phyloP scores from a whole-genome alignment of 305 asterid genomes.

The Solanum hybrid region DNA sequence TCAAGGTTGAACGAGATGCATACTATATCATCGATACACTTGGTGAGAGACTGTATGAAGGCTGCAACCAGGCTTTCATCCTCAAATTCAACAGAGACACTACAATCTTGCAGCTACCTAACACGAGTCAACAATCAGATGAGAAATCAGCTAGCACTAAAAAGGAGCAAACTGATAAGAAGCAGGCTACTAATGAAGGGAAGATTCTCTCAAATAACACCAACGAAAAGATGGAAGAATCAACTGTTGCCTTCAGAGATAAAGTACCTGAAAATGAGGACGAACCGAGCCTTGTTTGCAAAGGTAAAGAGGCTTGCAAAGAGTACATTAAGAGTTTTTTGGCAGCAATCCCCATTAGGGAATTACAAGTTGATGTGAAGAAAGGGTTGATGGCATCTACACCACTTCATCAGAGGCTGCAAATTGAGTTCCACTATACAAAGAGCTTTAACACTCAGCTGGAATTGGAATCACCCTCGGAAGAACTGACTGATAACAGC shows the following conservation, averaged over 20 bases:
- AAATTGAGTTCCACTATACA: slow-evolving; percentile 71
- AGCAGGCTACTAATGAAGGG: slow-evolving; percentile 14
- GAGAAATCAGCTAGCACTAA: slow-evolving; percentile 11
- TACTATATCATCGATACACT: slow-evolving; percentile 65
- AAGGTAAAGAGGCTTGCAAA: slow-evolving; percentile 64
- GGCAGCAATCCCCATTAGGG: slow-evolving; percentile 84
- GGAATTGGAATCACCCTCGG: slow-evolving; percentile 15
- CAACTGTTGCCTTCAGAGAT: slow-evolving; percentile 5
- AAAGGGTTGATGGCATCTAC: slow-evolving; percentile 49
- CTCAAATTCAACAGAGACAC: slow-evolving; percentile 57
- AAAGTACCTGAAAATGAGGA: slow-evolving; percentile 10
- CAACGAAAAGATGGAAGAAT: slow-evolving; percentile 22
- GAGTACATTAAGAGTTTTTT: slow-evolving; percentile 75
- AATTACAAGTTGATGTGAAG: slow-evolving; percentile 56
- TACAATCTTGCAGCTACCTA: slow-evolving; percentile 20
- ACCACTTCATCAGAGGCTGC: slow-evolving; percentile 61
- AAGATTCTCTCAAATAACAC: neutral
- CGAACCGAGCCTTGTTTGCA: slow-evolving; percentile 21
- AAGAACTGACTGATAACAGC: slow-evolving; percentile 15
- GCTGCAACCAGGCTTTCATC: slow-evolving; percentile 74
- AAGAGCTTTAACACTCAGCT: slow-evolving; percentile 16
- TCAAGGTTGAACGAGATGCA: slow-evolving; percentile 60
- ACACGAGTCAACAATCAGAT: slow-evolving; percentile 19
- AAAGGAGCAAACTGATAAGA: slow-evolving; percentile 7
- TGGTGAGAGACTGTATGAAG: slow-evolving; percentile 79